Conservation (phyloP, 1,139 yeast genomes). For the Yamadazyma sp. region DNA sequence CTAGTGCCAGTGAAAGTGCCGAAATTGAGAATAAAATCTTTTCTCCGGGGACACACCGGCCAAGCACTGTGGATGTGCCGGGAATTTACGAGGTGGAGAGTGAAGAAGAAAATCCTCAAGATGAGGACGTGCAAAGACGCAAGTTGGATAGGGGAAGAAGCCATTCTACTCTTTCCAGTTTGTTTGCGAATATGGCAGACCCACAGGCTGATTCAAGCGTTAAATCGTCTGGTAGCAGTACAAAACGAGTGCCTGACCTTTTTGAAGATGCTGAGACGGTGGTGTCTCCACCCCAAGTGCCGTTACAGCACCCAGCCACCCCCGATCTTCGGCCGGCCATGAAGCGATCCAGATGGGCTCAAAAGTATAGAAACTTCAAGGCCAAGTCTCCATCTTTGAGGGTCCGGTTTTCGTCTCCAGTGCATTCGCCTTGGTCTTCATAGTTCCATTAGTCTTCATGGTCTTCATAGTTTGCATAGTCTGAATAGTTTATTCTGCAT, state of each 20-base stretch:
- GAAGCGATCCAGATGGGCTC: background rate
- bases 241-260: background rate
- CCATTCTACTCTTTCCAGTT: conserved; percentile 8
- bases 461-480: too few relatives aligned
- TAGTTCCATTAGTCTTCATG: too few relatives aligned
- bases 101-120: conserved; percentile 6
- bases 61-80: conserved; percentile 22
- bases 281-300: background rate
- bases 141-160: conserved; percentile 8
- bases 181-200: background rate
- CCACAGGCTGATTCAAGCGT: background rate
- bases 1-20: conserved; percentile 13
- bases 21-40: conserved; percentile 24
- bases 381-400: conserved; percentile 6
- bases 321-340: background rate
- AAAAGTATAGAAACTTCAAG: conserved; percentile 2
- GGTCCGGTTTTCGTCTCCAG: conserved; percentile 10
- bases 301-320: background rate
- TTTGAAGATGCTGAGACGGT: background rate
- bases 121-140: conserved; percentile 1
- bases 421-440: conserved; percentile 2
- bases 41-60: conserved; percentile 29
- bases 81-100: conserved; percentile 20
- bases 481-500: too few relatives aligned
- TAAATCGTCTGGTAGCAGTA: background rate